Conservation (phyloP, 1,284 basidiomycete genomes). For the Cryptococcus sp. region DNA sequence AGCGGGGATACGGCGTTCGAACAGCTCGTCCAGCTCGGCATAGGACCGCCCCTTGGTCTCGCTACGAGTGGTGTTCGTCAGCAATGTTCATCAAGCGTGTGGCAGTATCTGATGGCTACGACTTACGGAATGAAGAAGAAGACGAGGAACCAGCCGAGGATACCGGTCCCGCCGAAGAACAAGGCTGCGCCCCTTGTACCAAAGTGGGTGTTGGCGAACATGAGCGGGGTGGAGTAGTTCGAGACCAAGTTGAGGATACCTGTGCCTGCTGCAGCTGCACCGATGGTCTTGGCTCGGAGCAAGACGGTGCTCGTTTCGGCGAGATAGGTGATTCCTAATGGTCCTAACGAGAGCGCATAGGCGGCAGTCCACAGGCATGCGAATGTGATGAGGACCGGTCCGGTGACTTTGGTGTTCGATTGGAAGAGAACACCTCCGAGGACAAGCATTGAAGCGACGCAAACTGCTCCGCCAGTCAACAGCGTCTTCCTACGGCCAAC, state of each 20-base stretch:
- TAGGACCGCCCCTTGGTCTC: conserved; percentile 14
- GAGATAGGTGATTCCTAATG: conserved; percentile 18
- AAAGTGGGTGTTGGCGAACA: conserved; percentile 10
- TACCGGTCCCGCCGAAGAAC: conserved; percentile 12
- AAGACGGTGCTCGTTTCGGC: conserved; percentile 16
- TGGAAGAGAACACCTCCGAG: conserved; percentile 41
- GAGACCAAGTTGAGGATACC: conserved; percentile 16
- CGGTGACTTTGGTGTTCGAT: neutral
- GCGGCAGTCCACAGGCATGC: conserved; percentile 25
- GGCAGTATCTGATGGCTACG: neutral
- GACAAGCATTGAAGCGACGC: conserved; percentile 40
- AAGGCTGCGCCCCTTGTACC: conserved; percentile 9
- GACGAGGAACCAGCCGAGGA: conserved; percentile 11
- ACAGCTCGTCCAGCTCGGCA: conserved; percentile 27
- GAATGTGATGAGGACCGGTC: conserved; percentile 13
- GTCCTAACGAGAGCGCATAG: conserved; percentile 25
- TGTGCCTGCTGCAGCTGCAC: conserved; percentile 10
- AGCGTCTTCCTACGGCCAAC: conserved; percentile 48
- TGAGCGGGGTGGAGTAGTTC: conserved; percentile 17
- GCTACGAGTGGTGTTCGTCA: neutral
- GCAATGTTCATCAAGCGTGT: neutral
- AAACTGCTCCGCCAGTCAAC: conserved; percentile 39
- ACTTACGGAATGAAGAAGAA: conserved; percentile 17
- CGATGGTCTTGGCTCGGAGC: conserved; percentile 23
- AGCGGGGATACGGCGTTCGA: conserved; percentile 12